These are phyloP conservation scores for Senna tora DNA, from an alignment of 306 rosid species.

Conservation along the genomic window DNA sequence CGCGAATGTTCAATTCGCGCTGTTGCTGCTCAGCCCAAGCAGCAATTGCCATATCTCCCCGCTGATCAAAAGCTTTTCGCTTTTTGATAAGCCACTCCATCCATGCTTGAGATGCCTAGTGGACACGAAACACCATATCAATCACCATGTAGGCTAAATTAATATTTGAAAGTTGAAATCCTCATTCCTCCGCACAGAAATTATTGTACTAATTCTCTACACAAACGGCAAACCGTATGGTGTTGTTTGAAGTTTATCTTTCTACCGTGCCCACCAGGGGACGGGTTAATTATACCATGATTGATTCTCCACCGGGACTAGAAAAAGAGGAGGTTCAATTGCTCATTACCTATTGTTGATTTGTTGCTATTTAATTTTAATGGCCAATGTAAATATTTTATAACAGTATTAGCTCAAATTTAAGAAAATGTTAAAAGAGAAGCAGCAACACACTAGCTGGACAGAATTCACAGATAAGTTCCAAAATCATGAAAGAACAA, in stretches of 20 bases:
- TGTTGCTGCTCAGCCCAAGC: slow-evolving; percentile 99
- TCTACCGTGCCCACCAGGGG: slow-evolving; percentile 8
- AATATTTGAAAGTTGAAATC: background rate
- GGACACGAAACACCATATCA: slow-evolving; percentile 33
- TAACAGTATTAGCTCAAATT: background rate
- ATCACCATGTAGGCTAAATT: background rate
- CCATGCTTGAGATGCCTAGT: slow-evolving; percentile 96
- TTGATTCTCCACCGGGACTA: background rate
- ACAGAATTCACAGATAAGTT: slow-evolving; percentile 1
- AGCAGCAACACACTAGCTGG: background rate
- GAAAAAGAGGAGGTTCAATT: background rate
- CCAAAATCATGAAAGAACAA: background rate
- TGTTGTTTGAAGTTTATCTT: slow-evolving; percentile 9
- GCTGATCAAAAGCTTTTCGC: slow-evolving; percentile 90
- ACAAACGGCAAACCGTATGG: too few species aligned
- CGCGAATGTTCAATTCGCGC: slow-evolving; percentile 73
- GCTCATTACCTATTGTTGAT: background rate
- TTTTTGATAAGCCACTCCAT: slow-evolving; percentile 92
- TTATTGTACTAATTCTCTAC: too few species aligned
- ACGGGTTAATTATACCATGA: background rate
- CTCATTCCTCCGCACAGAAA: slow-evolving; percentile 16
- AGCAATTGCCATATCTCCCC: slow-evolving; percentile 92
- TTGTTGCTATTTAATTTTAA: background rate
- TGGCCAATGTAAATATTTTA: background rate
- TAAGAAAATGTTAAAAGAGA: background rate